Conservation (phyloP, 345 rosid genomes). For the Moricandia arvensis region DNA sequence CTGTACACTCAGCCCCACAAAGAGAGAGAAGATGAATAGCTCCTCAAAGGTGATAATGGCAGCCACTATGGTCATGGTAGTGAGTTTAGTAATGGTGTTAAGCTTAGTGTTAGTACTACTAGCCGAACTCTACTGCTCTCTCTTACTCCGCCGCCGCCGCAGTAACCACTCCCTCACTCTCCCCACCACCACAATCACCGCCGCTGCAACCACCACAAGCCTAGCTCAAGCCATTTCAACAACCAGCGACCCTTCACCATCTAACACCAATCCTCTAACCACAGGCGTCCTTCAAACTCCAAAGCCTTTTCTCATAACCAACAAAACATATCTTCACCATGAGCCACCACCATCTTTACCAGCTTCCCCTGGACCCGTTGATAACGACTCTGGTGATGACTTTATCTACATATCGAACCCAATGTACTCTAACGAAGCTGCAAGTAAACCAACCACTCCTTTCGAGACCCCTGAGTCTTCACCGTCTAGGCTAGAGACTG, state of each 20-base stretch:
- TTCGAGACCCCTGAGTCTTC: constrained; percentile 84
- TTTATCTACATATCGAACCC: constrained; percentile 86
- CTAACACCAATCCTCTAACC: constrained; percentile 41
- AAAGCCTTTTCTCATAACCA: constrained; percentile 48
- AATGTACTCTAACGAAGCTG: constrained; percentile 55
- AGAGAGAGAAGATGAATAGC: constrained; percentile 54
- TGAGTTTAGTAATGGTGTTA: constrained; percentile 68
- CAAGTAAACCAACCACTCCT: constrained; percentile 49
- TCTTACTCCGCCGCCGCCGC: constrained; percentile 56
- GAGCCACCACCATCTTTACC: background rate
- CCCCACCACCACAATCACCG: constrained; percentile 23
- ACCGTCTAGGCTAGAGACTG: constrained; percentile 60
- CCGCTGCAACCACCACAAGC: constrained; percentile 19
- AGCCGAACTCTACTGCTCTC: constrained; percentile 85
- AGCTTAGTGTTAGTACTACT: constrained; percentile 69
- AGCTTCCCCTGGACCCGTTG: constrained; percentile 24
- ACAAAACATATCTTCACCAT: constrained; percentile 39
- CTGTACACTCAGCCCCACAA: background rate
- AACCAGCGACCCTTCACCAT: constrained; percentile 14
- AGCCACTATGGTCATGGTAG: constrained; percentile 80
- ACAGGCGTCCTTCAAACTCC: constrained; percentile 73
- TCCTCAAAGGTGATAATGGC: constrained; percentile 81
- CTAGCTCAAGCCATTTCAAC: constrained; percentile 23
- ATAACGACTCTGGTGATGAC: constrained; percentile 35
- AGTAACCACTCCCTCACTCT: constrained; percentile 22